Percentiles rank a stretch among this genome's conserved stretches.
These are phyloP conservation scores for Yamadazyma ubonensis DNA, from an alignment of 805 yeast species.

Conservation along the genomic window DNA sequence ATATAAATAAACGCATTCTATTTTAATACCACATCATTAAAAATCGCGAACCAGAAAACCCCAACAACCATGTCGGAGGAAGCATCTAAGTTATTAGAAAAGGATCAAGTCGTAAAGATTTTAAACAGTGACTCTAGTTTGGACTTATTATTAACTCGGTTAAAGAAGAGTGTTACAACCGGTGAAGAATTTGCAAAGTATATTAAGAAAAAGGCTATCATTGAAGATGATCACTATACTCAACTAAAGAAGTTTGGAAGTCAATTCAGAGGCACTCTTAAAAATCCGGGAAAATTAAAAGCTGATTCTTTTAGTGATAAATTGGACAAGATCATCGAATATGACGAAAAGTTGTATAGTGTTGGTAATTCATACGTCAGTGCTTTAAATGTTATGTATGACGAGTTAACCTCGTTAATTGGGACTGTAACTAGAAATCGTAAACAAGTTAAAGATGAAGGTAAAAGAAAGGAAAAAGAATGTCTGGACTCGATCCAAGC, in stretches of 20 bases:
- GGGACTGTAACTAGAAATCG: conserved; percentile 69
- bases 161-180: conserved; percentile 76
- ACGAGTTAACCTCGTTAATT: conserved; percentile 72
- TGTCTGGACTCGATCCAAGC: conserved; percentile 75
- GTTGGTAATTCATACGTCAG: conserved; percentile 77
- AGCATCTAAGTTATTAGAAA: conserved; percentile 13
- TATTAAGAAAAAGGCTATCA: conserved; percentile 70
- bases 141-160: conserved; percentile 65
- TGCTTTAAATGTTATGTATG: conserved; percentile 80
- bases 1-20: background rate
- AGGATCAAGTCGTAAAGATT: conserved; percentile 44
- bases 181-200: conserved; percentile 84
- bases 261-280: conserved; percentile 50
- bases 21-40: background rate
- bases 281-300: conserved; percentile 44
- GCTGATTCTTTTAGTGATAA: conserved; percentile 65
- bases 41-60: background rate
- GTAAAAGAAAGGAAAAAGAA: conserved; percentile 77
- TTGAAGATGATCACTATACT: conserved; percentile 75
- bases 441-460: conserved; percentile 78
- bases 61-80: conserved; percentile 11
- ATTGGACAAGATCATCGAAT: conserved; percentile 66
- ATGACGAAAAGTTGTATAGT: conserved; percentile 69
- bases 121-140: conserved; percentile 73
- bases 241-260: conserved; percentile 72